Base-by-base conservation (phyloP, 495 filamentous ascomycete species). In the Opeltia flavorubescens region DNA sequence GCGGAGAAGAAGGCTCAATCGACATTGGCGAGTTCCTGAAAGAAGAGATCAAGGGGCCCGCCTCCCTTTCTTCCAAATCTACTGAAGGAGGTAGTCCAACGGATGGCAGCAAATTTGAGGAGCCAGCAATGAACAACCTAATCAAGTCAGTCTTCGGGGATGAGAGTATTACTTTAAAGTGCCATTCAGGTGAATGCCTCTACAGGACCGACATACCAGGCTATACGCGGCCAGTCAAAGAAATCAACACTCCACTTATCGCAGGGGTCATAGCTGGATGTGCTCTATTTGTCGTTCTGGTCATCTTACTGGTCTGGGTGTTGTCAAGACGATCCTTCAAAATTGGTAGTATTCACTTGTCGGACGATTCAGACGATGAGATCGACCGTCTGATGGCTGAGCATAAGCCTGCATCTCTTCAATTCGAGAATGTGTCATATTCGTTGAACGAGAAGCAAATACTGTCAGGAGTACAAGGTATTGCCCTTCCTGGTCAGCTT, bases 201-300 rank as follows among this genome's bases (percentile, higher is more conserved):
- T 84, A 94, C 63, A 75, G 78, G 50, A 93, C 88, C 8, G 85
- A 95, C 49, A 81, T 95, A 17, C 91, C 91, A 9, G 93, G 91
- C 24, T 96, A 91, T 59, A 66, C 82, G 45, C 76, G 86, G 33
- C 84, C 89, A 3, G 69, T 96, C 43, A 95, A 95, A 65, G 79
- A 83, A 56, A 96, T 98, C 67, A 98, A 98, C 60, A 98, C 89
- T 0, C 91, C 93, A 9, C 69, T 98, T 38, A 96, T 98, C 55
- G 91, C 91, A 17, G 81, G 86, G 28, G 86, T 93, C 43, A 96
- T 98, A 59, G 89, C 89, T 7, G 87, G 79, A 21, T 84, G 76
- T 61, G 78, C 81, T 2, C 67, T 98, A 0, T 95, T 98, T 57
- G 71, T 96, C 5, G 87, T 95, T 20, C 80, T 76, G 5, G 78